These are phyloP conservation scores for Piromyces sp. DNA, from an alignment of 192 early-diverging fungal species.

Conservation along the genomic window DNA sequence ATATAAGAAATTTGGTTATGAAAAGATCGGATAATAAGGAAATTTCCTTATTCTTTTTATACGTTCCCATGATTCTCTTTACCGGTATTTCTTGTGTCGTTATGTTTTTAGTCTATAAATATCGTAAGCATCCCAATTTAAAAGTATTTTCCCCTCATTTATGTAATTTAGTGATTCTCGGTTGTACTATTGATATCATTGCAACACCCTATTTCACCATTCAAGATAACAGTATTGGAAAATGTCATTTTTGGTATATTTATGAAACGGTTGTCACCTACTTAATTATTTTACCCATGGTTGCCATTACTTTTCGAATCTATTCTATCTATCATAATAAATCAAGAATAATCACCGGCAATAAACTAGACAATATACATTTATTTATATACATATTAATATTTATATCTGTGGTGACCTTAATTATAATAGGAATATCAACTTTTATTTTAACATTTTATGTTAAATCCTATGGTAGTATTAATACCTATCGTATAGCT, in stretches of 20 bases:
- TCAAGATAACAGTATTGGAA: background rate
- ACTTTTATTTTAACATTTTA: background rate
- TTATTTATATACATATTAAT: background rate
- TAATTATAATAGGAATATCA: background rate
- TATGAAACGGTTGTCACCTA: background rate
- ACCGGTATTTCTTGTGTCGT: too few species aligned
- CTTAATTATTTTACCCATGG: background rate
- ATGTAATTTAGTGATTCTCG: background rate
- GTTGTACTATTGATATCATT: background rate
- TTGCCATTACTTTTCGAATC: background rate
- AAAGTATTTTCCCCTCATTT: background rate
- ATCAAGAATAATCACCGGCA: background rate
- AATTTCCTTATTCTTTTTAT: too few species aligned
- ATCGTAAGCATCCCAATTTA: too few species aligned
- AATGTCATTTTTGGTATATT: background rate
- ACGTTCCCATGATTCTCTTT: too few species aligned
- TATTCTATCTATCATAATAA: background rate
- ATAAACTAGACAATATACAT: background rate
- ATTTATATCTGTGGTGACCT: background rate
- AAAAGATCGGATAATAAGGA: too few species aligned
- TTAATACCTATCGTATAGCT: background rate
- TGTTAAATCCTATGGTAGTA: background rate
- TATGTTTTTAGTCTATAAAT: too few species aligned
- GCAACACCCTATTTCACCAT: background rate
- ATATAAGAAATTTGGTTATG: background rate